Conservation (phyloP, 2,329 filamentous ascomycete species). For the Trichoderma koningiopsis region DNA sequence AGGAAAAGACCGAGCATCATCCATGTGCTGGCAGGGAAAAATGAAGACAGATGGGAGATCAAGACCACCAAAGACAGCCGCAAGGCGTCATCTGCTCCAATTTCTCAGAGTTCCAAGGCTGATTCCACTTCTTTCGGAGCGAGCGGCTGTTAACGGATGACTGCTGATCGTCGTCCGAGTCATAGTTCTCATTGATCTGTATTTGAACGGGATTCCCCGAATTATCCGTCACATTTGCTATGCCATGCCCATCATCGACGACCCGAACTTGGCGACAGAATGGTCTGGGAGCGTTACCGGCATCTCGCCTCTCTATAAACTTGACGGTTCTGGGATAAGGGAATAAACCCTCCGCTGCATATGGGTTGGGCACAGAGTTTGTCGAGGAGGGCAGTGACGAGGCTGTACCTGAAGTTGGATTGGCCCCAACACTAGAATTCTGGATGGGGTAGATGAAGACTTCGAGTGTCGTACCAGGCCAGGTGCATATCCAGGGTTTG, state of each 20-base stretch:
- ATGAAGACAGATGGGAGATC: neutral
- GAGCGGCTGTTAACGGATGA: neutral
- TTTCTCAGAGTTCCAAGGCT: slow-evolving; percentile 25
- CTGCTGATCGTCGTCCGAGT: slow-evolving; percentile 11
- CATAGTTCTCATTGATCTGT: slow-evolving; percentile 38
- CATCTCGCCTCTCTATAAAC: slow-evolving; percentile 54
- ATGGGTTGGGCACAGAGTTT: slow-evolving; percentile 22
- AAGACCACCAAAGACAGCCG: slow-evolving; percentile 57
- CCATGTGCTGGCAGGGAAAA: neutral
- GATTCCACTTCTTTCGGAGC: slow-evolving; percentile 1
- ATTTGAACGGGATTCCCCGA: slow-evolving; percentile 47
- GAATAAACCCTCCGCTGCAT: slow-evolving; percentile 32
- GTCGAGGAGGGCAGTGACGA: slow-evolving; percentile 16
- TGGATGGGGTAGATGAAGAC: slow-evolving; percentile 60
- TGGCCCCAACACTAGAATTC: slow-evolving; percentile 46
- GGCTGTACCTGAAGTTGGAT: neutral
- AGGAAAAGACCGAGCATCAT: neutral
- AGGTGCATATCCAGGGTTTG: slow-evolving; percentile 60
- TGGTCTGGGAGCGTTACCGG: slow-evolving; percentile 39
- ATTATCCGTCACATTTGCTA: slow-evolving; percentile 40
- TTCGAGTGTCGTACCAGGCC: slow-evolving; percentile 58
- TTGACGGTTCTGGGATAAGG: slow-evolving; percentile 57
- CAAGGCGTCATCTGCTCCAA: slow-evolving; percentile 51
- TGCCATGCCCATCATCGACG: slow-evolving; percentile 40
- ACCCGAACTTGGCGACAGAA: slow-evolving; percentile 55